These are phyloP conservation scores for Penicillium nucicola DNA, from an alignment of 495 filamentous ascomycete species.

Conservation along the genomic window DNA sequence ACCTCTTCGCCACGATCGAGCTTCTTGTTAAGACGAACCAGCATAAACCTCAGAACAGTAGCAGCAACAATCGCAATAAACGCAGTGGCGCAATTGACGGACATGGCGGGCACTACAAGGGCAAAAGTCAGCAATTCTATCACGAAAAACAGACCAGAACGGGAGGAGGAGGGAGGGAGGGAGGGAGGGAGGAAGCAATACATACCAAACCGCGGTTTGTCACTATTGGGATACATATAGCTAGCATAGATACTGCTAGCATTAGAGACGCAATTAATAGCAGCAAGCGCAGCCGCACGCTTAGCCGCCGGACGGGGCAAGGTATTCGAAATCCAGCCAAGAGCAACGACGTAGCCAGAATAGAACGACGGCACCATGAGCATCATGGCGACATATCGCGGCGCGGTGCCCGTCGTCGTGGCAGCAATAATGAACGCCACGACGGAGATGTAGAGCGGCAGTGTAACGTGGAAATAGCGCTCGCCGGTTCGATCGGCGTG, in stretches of 20 bases:
- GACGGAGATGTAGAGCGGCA: conserved; percentile 67
- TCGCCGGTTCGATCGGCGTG: conserved; percentile 79
- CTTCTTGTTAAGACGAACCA: conserved; percentile 69
- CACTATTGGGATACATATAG: conserved; percentile 63
- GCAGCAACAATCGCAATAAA: conserved; percentile 65
- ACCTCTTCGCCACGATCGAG: conserved; percentile 54
- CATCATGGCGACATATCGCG: conserved; percentile 81
- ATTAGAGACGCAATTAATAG: conserved; percentile 81
- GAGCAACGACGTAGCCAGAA: conserved; percentile 64
- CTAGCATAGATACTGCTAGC: conserved; percentile 65
- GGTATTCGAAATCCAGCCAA: conserved; percentile 78
- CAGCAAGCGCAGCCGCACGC: conserved; percentile 75
- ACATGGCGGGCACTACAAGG: conserved; percentile 62
- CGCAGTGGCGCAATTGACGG: conserved; percentile 67
- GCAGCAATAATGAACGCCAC: conserved; percentile 74
- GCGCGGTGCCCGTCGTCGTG: conserved; percentile 57
- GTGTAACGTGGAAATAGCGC: conserved; percentile 71
- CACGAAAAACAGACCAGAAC: background rate
- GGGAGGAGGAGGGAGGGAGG: no score
- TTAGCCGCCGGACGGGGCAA: conserved; percentile 83
- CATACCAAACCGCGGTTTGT: conserved; percentile 39
- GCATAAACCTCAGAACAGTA: conserved; percentile 59
- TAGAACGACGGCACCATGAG: conserved; percentile 63
- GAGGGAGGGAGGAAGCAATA: no score
- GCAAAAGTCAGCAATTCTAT: background rate